Conservation (phyloP, 345 rosid species). For the Arabis hirsuta region DNA sequence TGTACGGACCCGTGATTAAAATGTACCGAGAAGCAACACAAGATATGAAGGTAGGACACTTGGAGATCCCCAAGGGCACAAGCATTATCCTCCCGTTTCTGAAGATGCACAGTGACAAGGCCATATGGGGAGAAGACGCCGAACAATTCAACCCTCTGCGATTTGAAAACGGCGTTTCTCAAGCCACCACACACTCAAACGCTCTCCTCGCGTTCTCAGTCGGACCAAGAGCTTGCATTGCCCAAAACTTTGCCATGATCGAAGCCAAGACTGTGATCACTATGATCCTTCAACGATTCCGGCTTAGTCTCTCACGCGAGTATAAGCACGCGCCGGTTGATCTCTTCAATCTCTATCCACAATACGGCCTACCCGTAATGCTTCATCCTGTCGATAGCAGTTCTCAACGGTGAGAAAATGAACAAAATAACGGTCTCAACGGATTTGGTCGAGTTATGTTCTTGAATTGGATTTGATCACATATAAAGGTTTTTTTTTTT, state of each 20-base stretch:
- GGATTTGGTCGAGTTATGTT: background rate
- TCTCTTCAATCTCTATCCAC: constrained; percentile 40
- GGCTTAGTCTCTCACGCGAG: constrained; percentile 40
- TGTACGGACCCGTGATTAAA: constrained; percentile 49
- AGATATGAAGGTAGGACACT: constrained; percentile 50
- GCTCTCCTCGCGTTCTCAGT: constrained; percentile 48
- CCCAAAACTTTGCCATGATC: constrained; percentile 52
- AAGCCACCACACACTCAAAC: constrained; percentile 48
- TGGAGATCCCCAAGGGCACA: constrained; percentile 49
- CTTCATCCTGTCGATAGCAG: constrained; percentile 33
- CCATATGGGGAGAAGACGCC: constrained; percentile 65
- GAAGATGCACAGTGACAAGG: constrained; percentile 44
- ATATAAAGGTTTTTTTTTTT: background rate
- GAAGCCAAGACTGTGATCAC: constrained; percentile 46
- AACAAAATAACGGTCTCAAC: background rate
- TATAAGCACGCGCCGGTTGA: constrained; percentile 48
- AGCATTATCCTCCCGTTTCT: constrained; percentile 29
- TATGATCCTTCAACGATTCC: constrained; percentile 42
- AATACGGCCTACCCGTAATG: constrained; percentile 43
- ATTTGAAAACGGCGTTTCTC: constrained; percentile 44
- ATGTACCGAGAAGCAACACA: constrained; percentile 42
- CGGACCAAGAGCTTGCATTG: constrained; percentile 61
- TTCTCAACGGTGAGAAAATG: background rate
- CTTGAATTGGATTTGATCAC: background rate
- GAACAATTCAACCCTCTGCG: constrained; percentile 58